phyloP scores from a whole-genome alignment of 495 filamentous ascomycete species.

The Aspergillus sclerotioniger region DNA sequence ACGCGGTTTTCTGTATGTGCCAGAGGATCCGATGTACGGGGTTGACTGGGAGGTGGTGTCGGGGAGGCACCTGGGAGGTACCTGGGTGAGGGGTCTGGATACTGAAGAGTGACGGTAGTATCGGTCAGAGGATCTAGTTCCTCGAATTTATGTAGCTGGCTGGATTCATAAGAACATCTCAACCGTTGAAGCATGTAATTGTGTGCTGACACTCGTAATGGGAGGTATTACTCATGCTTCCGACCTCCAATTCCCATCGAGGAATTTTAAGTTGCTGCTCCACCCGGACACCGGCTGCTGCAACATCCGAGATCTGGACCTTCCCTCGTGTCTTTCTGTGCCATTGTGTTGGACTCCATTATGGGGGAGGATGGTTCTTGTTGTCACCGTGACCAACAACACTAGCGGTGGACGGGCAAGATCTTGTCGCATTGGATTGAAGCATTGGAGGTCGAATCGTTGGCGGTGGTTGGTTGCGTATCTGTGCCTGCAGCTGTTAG shows the following conservation, averaged over 20 bases:
- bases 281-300: constrained; percentile 22
- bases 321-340: constrained; percentile 11
- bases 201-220: neutral
- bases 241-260: constrained; percentile 4
- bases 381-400: neutral
- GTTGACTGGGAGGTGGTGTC: neutral
- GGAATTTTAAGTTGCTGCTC: constrained; percentile 14
- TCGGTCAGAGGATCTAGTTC: neutral
- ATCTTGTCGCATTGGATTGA: neutral
- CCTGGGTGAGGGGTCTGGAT: too few species aligned
- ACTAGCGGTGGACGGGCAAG: neutral
- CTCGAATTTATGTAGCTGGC: constrained; percentile 1
- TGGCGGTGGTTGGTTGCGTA: neutral
- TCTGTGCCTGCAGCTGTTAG: neutral
- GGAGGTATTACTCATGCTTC: neutral
- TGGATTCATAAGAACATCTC: neutral
- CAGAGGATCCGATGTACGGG: too few species aligned
- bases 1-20: neutral
- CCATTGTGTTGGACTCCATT: neutral
- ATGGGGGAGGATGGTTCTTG: neutral
- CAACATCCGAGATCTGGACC: constrained; percentile 25
- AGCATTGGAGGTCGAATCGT: neutral
- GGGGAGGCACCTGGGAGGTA: neutral
- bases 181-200: neutral
- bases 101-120: too few species aligned